A percentile compares a stretch with the other conserved stretches of the same genome.
These are phyloP conservation scores for Pythium monospermum DNA, from an alignment of 352 stramenopile genomes.

Conservation along the genomic window DNA sequence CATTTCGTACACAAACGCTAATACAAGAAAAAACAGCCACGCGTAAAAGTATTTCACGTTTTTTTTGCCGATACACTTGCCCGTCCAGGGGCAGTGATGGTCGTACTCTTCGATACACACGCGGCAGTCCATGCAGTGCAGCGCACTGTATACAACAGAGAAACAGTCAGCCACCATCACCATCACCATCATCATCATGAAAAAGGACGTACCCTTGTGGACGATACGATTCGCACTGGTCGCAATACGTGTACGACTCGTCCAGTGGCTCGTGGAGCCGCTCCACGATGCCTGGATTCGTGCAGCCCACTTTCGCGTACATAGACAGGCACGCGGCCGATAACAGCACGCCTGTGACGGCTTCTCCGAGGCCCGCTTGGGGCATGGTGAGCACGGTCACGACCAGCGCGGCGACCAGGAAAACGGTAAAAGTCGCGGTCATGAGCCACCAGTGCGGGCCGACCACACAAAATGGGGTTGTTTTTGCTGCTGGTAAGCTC, in stretches of 20 bases:
- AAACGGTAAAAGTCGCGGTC: constrained; percentile 48
- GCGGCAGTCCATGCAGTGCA: constrained; percentile 85
- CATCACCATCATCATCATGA: background rate
- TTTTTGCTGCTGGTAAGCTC: too few relatives aligned
- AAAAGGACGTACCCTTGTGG: constrained; percentile 44
- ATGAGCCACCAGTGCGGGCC: constrained; percentile 81
- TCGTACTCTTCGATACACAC: constrained; percentile 88
- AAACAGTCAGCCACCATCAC: background rate
- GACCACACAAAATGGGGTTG: constrained; percentile 49
- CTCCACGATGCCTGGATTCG: constrained; percentile 62
- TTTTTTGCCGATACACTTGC: constrained; percentile 85
- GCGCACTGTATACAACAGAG: constrained; percentile 31
- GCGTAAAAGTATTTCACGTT: constrained; percentile 82
- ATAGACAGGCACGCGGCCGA: constrained; percentile 47
- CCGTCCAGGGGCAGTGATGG: constrained; percentile 91
- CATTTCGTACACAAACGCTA: constrained; percentile 85
- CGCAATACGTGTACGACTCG: constrained; percentile 72
- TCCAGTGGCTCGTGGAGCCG: constrained; percentile 32
- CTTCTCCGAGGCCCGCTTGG: constrained; percentile 36
- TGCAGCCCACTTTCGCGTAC: constrained; percentile 73
- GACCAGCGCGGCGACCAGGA: constrained; percentile 32
- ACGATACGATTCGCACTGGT: constrained; percentile 74
- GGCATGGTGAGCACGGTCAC: constrained; percentile 50
- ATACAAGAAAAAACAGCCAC: constrained; percentile 81
- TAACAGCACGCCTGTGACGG: constrained; percentile 46